phyloP scores from a whole-genome alignment of 306 rosid genomes.

The Citrullus amarus region DNA sequence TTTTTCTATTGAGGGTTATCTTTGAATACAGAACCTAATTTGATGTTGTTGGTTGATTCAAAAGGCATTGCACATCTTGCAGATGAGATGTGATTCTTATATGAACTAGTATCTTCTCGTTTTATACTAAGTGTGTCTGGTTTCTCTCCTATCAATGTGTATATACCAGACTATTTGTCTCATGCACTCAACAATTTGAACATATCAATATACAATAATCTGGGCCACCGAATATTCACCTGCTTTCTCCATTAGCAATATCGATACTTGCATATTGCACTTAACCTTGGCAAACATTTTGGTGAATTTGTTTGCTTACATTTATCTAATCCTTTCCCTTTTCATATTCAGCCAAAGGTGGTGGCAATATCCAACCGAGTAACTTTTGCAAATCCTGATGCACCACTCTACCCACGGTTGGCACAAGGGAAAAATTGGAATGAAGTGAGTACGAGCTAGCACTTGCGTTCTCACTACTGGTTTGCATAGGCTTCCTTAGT shows the following conservation, averaged over 20 bases:
- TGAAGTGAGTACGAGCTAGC: conserved; percentile 40
- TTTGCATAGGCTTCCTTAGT: background rate
- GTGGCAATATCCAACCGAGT: conserved; percentile 54
- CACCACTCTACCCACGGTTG: conserved; percentile 85
- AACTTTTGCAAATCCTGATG: conserved; percentile 63
- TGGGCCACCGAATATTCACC: background rate
- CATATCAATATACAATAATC: background rate
- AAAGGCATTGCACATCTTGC: background rate
- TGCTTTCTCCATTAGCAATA: background rate
- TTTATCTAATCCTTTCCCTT: conserved; percentile 7
- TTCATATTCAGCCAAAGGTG: conserved; percentile 57
- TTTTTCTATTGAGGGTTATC: background rate
- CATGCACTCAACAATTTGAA: background rate
- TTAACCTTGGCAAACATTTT: background rate
- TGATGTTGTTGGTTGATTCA: background rate
- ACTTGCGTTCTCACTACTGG: background rate
- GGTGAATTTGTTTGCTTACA: background rate
- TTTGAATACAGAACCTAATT: background rate
- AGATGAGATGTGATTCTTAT: background rate
- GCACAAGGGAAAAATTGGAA: conserved; percentile 90
- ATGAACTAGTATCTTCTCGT: background rate
- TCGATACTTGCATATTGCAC: background rate
- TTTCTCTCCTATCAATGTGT: background rate
- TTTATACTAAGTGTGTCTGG: background rate
- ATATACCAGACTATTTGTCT: background rate